Base-by-base conservation (phyloP, 2,329 filamentous ascomycete species). In the Tolypocladium paradoxum region DNA sequence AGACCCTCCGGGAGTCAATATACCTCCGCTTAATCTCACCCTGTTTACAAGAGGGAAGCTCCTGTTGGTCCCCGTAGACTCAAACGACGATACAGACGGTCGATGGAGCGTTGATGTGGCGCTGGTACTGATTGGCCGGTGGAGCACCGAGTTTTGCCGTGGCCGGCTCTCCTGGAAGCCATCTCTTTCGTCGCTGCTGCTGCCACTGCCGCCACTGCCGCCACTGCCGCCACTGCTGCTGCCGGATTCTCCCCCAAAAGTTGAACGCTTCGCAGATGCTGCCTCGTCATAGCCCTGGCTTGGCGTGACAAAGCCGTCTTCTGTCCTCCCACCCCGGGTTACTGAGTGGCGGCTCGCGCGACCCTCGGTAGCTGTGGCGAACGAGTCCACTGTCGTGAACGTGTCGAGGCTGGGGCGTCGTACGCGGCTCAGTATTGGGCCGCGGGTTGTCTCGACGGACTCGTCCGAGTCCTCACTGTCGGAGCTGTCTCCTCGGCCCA, bases 31-130 rank as follows among this genome's bases (percentile, higher is more conserved):
- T 9, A 70, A 63, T 56, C 72, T 76, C 18, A 73, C 61, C 59
- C 73, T 79, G 59, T 76, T 79, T 43, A 84, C 74, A 6, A 85
- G 70, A 1, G 82, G 82, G 57, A 85, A 85, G 62, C 79, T 84
- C 58, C 82, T 73, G 50, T 75, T 79, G 1, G 82, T 84, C 18
- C 79, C 79, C 0, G 71, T 74, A 0, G 81, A 84, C 47, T 78
- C 77, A 54, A 82, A 73, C 0, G 79, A 81, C 4, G 79, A 78
- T 24, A 77, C 65, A 0, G 80, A 82, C 6, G 81, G 78, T 2
- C 79, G 77, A 59, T 83, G 79, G 52, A 70, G 53, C 7, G 54
- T 65, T 24, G 67, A 65, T 2, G 65, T 62, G 2, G 70, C 68
- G 18, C 67, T 69, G 43, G 68, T 69, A 48, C 70, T 74, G 50